Evolutionary conservation across 768 basidiomycete genomes (phyloP), one percentile per base, ranked within the genome.

Genomic region (Cubamyces sp.): DNA sequence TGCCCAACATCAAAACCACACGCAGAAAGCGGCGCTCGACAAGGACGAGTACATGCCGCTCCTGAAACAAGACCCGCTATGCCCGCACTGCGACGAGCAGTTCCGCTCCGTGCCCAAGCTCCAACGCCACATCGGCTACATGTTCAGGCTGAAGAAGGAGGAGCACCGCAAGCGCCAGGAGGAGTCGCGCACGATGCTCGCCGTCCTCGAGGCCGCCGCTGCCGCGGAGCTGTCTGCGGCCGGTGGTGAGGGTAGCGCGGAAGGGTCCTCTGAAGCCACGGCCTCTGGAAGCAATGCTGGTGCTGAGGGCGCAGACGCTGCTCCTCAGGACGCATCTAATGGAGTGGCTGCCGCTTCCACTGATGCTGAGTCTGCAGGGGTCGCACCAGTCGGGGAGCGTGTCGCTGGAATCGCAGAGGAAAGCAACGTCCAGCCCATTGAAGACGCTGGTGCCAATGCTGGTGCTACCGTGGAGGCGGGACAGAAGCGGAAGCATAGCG

Each of bases 21-120:
- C 64, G 9, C 64, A 91, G 91, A 83, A 84, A 78, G 73, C 82
- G 7, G 72, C 75, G 61, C 74, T 90, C 9, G 78, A 83, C 58
- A 74, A 77, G 52, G 77, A 75, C 47, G 74, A 77, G 21, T 91
- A 87, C 69, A 90, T 92, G 62, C 74, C 78, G 4, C 72, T 92
- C 40, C 78, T 96, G 56, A 90, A 92, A 66, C 83, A 84, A 45
- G 76, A 77, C 64, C 79, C 96, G 3, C 68, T 71, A 6, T 96
- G 94, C 71, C 93, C 86, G 77, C 81, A 76, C 56, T 96, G 94
- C 73, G 77, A 81, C 23, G 73, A 79, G 42, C 73, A 76, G 60
- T 77, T 86, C 74, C 87, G 84, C 67, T 92, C 87, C 62, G 89
- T 96, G 61, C 91, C 92, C 0, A 74, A 77, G 39, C 76, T 96